Evolutionary conservation across 140 eudicot genomes (phyloP).

Genomic region (Stevia rebaudiana): DNA sequence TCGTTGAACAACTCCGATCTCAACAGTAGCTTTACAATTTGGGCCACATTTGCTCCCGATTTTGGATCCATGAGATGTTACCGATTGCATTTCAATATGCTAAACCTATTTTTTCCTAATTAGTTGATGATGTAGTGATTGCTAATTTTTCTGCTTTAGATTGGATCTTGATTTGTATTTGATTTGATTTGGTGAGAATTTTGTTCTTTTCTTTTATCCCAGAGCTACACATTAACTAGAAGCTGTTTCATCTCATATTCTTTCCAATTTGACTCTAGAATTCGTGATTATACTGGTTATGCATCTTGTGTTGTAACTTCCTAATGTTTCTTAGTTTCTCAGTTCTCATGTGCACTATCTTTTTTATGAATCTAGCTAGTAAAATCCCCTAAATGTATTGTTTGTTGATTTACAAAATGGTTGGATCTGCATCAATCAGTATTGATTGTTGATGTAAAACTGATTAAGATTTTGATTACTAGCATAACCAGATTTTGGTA

Average conservation of each 20-base stretch:
- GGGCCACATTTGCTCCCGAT: constrained; percentile 2
- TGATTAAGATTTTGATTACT: background rate
- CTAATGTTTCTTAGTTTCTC: background rate
- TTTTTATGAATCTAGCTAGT: background rate
- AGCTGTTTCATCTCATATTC: constrained; percentile 14
- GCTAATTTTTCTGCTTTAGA: background rate
- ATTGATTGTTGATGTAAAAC: background rate
- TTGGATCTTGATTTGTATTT: constrained; percentile 25
- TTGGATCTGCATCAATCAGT: background rate
- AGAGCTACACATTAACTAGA: background rate
- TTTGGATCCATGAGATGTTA: constrained; percentile 26
- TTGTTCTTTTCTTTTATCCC: background rate
- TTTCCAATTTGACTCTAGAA: constrained; percentile 1
- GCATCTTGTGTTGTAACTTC: background rate
- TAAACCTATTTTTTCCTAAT: background rate
- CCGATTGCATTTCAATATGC: background rate
- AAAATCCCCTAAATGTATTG: constrained; percentile 1
- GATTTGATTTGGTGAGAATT: background rate
- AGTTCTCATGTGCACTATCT: background rate
- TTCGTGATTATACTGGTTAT: background rate
- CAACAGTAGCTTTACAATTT: background rate
- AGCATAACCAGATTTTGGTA: background rate
- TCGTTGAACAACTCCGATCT: constrained; percentile 3
- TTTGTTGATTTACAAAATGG: background rate
- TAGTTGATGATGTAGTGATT: background rate